phyloP scores from a whole-genome alignment of 805 yeast species.

The Priceomyces medius region DNA sequence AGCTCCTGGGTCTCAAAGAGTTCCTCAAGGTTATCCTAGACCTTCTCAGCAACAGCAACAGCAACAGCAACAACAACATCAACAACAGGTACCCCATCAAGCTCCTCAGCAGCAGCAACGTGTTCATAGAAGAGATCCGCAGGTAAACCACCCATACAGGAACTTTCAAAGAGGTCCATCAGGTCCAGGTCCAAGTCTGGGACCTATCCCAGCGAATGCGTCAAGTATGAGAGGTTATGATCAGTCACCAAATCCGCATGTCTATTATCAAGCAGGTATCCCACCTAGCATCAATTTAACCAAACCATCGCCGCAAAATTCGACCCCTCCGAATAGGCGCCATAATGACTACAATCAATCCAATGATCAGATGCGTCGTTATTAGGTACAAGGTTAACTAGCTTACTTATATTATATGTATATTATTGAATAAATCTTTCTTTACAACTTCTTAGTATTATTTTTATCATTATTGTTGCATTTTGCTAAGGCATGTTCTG shows the following conservation, averaged over 20 bases:
- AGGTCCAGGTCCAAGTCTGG: background rate
- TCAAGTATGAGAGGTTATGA: conserved; percentile 5
- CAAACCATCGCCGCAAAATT: conserved; percentile 1
- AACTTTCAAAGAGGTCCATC: conserved; percentile 4
- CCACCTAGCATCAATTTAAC: conserved; percentile 8
- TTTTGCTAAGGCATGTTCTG: conserved; percentile 21
- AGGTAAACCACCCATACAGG: conserved; percentile 2
- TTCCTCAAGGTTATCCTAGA: background rate
- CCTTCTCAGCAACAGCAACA: conserved; percentile 15
- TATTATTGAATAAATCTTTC: background rate
- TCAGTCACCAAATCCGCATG: conserved; percentile 6
- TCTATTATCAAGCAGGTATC: conserved; percentile 10
- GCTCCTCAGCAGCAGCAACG: conserved; percentile 14
- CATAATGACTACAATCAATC: conserved; percentile 4
- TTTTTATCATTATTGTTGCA: background rate
- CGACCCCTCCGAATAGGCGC: conserved; percentile 1
- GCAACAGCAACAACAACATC: conserved; percentile 12
- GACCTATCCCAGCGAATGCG: background rate
- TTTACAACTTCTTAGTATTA: background rate
- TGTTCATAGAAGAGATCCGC: background rate
- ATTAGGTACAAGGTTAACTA: background rate
- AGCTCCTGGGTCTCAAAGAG: background rate
- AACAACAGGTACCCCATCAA: conserved; percentile 8
- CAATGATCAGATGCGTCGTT: background rate
- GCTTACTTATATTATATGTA: conserved; percentile 1